Base-by-base conservation (phyloP, 78 protist species). In the Dictyostelium firmibasis region DNA sequence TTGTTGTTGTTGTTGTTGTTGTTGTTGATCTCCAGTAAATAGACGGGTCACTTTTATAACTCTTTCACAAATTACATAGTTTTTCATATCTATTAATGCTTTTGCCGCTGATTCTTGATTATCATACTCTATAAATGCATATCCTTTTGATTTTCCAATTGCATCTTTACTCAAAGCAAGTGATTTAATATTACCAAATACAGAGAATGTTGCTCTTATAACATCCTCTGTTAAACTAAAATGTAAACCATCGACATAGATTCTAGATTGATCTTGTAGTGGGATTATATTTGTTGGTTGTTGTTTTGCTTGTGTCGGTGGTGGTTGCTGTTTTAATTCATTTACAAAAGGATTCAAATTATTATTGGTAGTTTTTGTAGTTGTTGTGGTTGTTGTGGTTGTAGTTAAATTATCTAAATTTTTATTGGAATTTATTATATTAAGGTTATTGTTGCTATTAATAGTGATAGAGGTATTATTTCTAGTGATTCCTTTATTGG, bases 81-180 rank as follows among this genome's bases (percentile, higher is more conserved):
- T 83, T 41, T 35, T 44, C 94, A 89, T 89, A 29, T 23, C 4
- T 20, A 20, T 9, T 25, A 89, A 81, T 53, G 94, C 94, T 31
- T 78, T 89, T 27, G 62, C 53, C 6, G 94, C 94, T 4, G 94
- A 83, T 35, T 78, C 86, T 16, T 85, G 87, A 9, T 27, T 25
- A 44, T 69, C 38, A 35, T 89, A 89, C 53, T 89, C 94, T 4
- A 89, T 89, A 57, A 89, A 89, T 25, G 86, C 83, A 69, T 81
- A 89, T 18, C 94, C 94, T 57, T 81, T 89, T 20, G 94, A 89
- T 81, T 81, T 89, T 31, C 94, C 94, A 43, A 29, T 70, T n/a
- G 72, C 75, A n/a, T 89, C 94, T 50, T 89, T 89, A 20, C 86
- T 77, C 10, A 89, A 84, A 16, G 75, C 9, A 25, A 89, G 20